Evolutionary conservation across 306 rosid genomes (phyloP).

Genomic region (Rosa persica): DNA sequence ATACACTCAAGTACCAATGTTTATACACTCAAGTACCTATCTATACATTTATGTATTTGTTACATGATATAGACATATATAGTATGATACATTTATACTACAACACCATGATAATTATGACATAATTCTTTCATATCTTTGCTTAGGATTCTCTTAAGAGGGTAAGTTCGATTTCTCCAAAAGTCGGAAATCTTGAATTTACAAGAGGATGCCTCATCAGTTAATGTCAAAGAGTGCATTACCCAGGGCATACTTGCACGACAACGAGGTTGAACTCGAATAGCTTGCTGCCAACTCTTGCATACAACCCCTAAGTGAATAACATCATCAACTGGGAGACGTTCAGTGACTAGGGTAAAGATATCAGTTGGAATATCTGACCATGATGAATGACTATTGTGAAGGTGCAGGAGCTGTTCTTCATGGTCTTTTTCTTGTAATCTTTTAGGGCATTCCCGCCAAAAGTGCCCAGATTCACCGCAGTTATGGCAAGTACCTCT

Average conservation of each 20-base stretch:
- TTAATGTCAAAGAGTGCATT: too few relatives aligned
- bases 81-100: too few relatives aligned
- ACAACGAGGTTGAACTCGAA: background rate
- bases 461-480: background rate
- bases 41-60: too few relatives aligned
- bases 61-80: too few relatives aligned
- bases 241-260: background rate
- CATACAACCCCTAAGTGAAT: background rate
- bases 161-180: too few relatives aligned
- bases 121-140: too few relatives aligned
- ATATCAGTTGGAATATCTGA: background rate
- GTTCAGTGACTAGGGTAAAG: background rate
- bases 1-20: too few relatives aligned
- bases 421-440: background rate
- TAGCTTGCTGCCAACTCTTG: background rate
- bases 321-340: background rate
- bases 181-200: too few relatives aligned
- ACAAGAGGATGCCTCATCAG: background rate
- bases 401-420: background rate
- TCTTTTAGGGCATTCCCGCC: background rate
- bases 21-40: too few relatives aligned
- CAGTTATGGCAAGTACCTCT: too few relatives aligned
- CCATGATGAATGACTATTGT: background rate
- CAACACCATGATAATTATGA: too few relatives aligned
- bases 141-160: too few relatives aligned